Conservation (phyloP, 805 yeast species). For the Ogataea glucozyma region DNA sequence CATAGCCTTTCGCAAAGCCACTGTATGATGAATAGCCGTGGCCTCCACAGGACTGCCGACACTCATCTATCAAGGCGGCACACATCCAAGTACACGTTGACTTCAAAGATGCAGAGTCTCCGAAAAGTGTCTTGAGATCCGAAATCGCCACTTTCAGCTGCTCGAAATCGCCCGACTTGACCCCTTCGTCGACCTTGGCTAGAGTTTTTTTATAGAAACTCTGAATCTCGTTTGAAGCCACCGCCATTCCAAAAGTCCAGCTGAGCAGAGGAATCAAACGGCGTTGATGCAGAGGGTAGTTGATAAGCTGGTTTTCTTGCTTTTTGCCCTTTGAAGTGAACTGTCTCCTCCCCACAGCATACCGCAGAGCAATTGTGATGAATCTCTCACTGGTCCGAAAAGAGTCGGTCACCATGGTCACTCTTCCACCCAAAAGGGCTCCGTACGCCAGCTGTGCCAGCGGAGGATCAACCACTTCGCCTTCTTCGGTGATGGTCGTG, state of each 20-base stretch:
- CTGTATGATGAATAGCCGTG: constrained; percentile 94
- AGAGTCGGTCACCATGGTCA: constrained; percentile 84
- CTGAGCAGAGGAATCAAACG: constrained; percentile 86
- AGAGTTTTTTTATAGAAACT: constrained; percentile 51
- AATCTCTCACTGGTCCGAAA: constrained; percentile 78
- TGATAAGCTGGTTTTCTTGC: constrained; percentile 69
- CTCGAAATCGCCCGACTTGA: constrained; percentile 47
- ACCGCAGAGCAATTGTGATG: constrained; percentile 81
- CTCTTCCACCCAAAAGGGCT: constrained; percentile 86
- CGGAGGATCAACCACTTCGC: constrained; percentile 75
- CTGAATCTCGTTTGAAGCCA: constrained; percentile 66
- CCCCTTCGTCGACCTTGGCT: constrained; percentile 54
- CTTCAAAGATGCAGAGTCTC: constrained; percentile 83
- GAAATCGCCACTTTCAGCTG: constrained; percentile 49
- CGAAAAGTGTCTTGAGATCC: constrained; percentile 74
- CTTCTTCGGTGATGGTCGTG: constrained; percentile 66
- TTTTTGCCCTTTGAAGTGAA: constrained; percentile 52
- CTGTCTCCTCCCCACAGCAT: constrained; percentile 88
- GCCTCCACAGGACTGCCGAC: constrained; percentile 94
- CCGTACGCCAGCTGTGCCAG: constrained; percentile 87
- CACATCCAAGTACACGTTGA: constrained; percentile 89
- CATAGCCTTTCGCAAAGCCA: constrained; percentile 84
- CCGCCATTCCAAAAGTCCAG: constrained; percentile 70
- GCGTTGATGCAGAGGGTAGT: constrained; percentile 87
- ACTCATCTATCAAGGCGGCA: constrained; percentile 78